Base-by-base conservation (phyloP, 1,139 yeast genomes). In the Pichia sp. region DNA sequence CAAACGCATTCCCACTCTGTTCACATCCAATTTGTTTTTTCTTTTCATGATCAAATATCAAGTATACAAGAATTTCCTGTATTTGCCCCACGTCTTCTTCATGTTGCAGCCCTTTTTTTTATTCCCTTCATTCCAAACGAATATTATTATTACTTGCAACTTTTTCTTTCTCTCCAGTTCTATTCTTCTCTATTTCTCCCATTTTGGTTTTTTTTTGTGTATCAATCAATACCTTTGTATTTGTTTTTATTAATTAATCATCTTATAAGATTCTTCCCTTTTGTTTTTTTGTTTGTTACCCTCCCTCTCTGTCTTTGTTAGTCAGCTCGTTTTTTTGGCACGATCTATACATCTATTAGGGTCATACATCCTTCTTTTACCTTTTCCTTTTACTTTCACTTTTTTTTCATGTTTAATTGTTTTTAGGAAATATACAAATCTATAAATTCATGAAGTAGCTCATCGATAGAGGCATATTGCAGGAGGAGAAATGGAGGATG, bases 301-400 rank as follows among this genome's bases (percentile, higher is more conserved):
- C n/a, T n/a, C n/a, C 38, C 38, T 34, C 15, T 13, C 41, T n/a
- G 11, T 15, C 15, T 43, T 19, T 26, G 19, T 43, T 19, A 43
- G 46, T 43, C 46, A 13, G 46, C 46, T 43, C 31, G 32, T 43
- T 43, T 43, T 16, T 29, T 29, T 43, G 30, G 46, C 46, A 43
- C 3, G 32, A 26, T 43, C 7, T 15, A 29, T 29, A 43, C 46
- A 16, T 26, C 32, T 43, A 43, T n/a, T 26, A 7, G 16, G 32
- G 11, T 19, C 19, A 43, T n/a, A n/a, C n/a, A n/a, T n/a, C n/a
- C 32, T 16, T 10, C 41, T 38, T 16, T n/a, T 38, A 4, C 41
- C 15, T 38, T 38, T 38, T 7, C 15, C n/a, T 38, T 38, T n/a
- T 38, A 4, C 41, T 38, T 38, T n/a, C n/a, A n/a, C n/a, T n/a